Base-by-base conservation (phyloP, 2,329 filamentous ascomycete species). In the Chaetomiaceae sp. region DNA sequence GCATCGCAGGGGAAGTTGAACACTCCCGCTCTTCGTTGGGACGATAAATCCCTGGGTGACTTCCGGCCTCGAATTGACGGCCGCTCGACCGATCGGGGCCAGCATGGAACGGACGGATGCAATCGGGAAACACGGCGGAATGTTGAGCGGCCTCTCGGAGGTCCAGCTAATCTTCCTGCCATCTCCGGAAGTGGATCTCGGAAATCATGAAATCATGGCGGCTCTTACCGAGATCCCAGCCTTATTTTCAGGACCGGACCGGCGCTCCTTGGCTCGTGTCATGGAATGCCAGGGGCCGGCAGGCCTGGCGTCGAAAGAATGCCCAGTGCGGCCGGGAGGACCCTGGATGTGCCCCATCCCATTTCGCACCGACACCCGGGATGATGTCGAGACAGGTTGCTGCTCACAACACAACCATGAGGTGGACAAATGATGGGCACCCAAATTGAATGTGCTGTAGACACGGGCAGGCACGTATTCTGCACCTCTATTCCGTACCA, bases 151-250 rank as follows among this genome's bases (percentile, higher is more conserved):
- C 3, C 12, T 31, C 16, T 43, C 23, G 40, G 21, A 33, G 19
- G 23, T 27, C 40, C 17, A 40, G 10, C 5, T n/a, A 44, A 48
- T 34, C 41, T 20, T 44, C 25, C 44, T 41, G 31, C 41, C 45
- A 53, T 53, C 41, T 53, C 51, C 51, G 46, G 50, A 16, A 34
- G 51, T 53, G 51, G 51, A 45, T 25, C 46, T 43, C 37, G 34
- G 41, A 39, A 49, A 45, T 33, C 25, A 27, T 27, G 25, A 12
- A 27, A 12, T 44, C 44, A 44, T 47, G 13, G 27, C 7, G 6
- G 41, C 34, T 20, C 33, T 30, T 21, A 40, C n/a, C 20, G 14
- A 19, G 44, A n/a, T 43, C 19, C 44, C n/a, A 34, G 19, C 39
- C 23, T 33, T 23, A 40, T 44, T 52, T 52, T 40, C 44, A 52